These are phyloP conservation scores for Citrullus colocynthis DNA, from an alignment of 306 rosid genomes.

Conservation along the genomic window DNA sequence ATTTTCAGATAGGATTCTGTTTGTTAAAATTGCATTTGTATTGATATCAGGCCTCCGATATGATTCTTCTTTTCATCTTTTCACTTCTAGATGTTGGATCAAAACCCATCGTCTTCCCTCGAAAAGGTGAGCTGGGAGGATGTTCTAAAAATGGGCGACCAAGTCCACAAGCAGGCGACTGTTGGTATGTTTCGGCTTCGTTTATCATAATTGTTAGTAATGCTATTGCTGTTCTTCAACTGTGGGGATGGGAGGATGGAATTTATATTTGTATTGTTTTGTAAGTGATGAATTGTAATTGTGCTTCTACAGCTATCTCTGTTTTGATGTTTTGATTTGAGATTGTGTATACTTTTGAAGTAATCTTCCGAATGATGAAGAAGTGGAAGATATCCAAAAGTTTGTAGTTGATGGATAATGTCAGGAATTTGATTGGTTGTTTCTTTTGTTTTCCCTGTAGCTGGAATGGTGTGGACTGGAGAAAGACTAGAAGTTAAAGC, in stretches of 20 bases:
- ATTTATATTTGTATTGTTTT: not conserved
- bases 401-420: not conserved
- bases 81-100: constrained; percentile 44
- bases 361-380: not conserved
- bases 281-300: not conserved
- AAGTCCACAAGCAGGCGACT: constrained; percentile 76
- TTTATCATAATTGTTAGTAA: not conserved
- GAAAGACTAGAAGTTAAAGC: constrained; percentile 35
- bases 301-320: not conserved
- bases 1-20: not conserved
- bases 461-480: constrained; percentile 91
- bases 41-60: not conserved
- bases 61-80: not conserved
- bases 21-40: not conserved
- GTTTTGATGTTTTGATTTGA: not conserved
- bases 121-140: constrained; percentile 69
- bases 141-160: constrained; percentile 50
- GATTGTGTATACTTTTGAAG: not conserved
- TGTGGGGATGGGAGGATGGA: not conserved
- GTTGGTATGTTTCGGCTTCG: constrained; percentile 27
- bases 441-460: constrained; percentile 26
- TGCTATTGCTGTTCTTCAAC: not conserved
- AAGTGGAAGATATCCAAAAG: not conserved
- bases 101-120: constrained; percentile 42
- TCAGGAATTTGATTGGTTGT: not conserved